Percentiles rank a stretch among this genome's conserved stretches.
Evolutionary conservation across 208 protist genomes (phyloP).

Genomic region (Leishmania lainsoni): DNA sequence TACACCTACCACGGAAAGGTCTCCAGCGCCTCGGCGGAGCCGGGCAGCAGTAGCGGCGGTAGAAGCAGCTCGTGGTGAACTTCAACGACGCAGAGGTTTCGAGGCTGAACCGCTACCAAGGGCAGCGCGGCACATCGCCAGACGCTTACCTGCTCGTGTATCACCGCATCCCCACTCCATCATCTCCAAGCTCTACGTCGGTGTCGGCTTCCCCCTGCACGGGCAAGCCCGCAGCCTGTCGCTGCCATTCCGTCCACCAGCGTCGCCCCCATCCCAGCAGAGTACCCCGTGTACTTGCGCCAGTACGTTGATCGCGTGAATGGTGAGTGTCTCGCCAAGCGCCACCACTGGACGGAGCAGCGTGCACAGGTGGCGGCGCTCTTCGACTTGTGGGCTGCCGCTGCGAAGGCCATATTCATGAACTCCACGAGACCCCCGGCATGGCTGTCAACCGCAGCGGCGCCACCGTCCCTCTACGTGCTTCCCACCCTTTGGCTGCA

Average conservation of each 20-base stretch:
- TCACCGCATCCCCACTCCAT: slow-evolving; percentile 28
- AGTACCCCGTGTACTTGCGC: slow-evolving; percentile 50
- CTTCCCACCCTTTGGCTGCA: slow-evolving; percentile 72
- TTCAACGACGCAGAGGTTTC: slow-evolving; percentile 78
- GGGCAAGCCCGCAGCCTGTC: neutral
- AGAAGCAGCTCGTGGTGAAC: slow-evolving; percentile 42
- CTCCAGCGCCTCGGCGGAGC: neutral
- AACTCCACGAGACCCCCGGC: neutral
- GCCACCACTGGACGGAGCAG: slow-evolving; percentile 26
- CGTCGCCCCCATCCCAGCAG: slow-evolving; percentile 21
- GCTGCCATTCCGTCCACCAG: slow-evolving; percentile 7
- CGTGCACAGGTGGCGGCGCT: slow-evolving; percentile 17
- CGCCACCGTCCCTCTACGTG: slow-evolving; percentile 32
- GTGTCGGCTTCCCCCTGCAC: neutral
- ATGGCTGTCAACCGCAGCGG: slow-evolving; percentile 6
- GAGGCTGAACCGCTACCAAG: slow-evolving; percentile 46
- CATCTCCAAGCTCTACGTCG: slow-evolving; percentile 23
- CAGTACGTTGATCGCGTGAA: slow-evolving; percentile 54
- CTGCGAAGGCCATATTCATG: slow-evolving; percentile 37
- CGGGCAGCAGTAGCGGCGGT: neutral
- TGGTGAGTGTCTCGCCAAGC: slow-evolving; percentile 18
- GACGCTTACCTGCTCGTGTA: slow-evolving; percentile 84
- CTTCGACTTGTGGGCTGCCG: slow-evolving; percentile 37
- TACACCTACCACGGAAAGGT: slow-evolving; percentile 84
- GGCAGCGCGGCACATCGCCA: slow-evolving; percentile 37